Evolutionary conservation across 1,284 basidiomycete species (phyloP).

Genomic region (Rhodofomes roseus): DNA sequence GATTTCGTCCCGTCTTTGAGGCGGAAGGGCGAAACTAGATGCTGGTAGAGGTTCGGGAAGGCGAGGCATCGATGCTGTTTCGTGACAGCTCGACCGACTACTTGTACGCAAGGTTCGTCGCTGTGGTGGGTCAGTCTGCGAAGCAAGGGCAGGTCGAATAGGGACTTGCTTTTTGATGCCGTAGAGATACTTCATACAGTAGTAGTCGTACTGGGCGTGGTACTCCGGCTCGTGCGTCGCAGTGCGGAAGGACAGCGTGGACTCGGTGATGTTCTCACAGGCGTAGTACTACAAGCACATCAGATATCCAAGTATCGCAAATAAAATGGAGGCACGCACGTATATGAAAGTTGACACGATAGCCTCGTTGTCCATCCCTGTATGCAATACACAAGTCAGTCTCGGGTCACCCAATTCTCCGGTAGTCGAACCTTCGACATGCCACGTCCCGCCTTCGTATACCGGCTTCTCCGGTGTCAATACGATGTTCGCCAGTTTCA

Average conservation of each 20-base stretch:
- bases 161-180: neutral
- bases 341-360: conserved; percentile 45
- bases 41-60: conserved; percentile 33
- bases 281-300: conserved; percentile 8
- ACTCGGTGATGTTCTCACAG: conserved; percentile 13
- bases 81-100: conserved; percentile 20
- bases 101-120: conserved; percentile 8
- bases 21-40: conserved; percentile 30
- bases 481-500: conserved; percentile 47
- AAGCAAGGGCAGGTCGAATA: too few species aligned
- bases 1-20: conserved; percentile 25
- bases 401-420: too few species aligned
- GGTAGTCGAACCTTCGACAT: conserved; percentile 25
- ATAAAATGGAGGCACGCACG: neutral
- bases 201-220: conserved; percentile 1
- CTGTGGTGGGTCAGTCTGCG: neutral
- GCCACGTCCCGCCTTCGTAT: conserved; percentile 33
- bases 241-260: conserved; percentile 9
- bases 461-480: conserved; percentile 39
- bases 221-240: neutral
- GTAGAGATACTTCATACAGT: neutral
- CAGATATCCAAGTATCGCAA: too few species aligned
- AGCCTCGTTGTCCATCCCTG: conserved; percentile 37
- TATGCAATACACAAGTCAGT: too few species aligned
- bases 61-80: conserved; percentile 22